Base-by-base conservation (phyloP, 192 early-diverging fungal species). In the Coemansia sp. region DNA sequence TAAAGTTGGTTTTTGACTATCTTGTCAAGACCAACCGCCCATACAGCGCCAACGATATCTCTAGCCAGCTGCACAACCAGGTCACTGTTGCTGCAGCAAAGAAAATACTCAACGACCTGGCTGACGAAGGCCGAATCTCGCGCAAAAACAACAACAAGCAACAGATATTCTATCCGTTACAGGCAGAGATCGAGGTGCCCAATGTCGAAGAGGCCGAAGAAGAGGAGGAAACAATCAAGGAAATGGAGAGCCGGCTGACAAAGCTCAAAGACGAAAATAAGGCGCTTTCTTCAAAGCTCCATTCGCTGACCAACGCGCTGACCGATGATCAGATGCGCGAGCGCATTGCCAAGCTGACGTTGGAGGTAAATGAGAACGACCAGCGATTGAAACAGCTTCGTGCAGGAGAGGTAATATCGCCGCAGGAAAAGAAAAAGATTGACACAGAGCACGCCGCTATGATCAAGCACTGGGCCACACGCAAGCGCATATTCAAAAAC, bases 401-500 rank as follows among this genome's bases (percentile, higher is more conserved):
- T 32, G 62, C 72, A 1, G 81, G 75, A 33, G 81, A 77, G 54
- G 75, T 83, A 20, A 78, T 83, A 34, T 78, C 81, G 28, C 75
- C 81, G 32, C 66, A 71, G 52, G 80, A 83, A 18, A 74, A 74
- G 59, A 55, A 51, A 28, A 60, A 65, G 39, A 78, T 78, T 11
- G 75, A 78, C 48, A 39, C 73, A 2, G 72, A 74, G 54, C 67
- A 83, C 17, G 59, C 51, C 11, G 64, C 61, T 8, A 84, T 85
- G 84, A 54, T 76, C 20, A 86, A 85, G 68, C 75, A 84, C 53
- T 90, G 88, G 88, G 63, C 78, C 48, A 56, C 76, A 8, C 76
- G 88, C 43, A 87, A 86, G 72, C 76, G 83, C 63, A 81, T 86
- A 76, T 88, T 90, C 61, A 86, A 82, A 43, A 80, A 86, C 51